Percentiles rank a stretch among this genome's conserved stretches.
Evolutionary conservation across 1,284 basidiomycete genomes (phyloP).

Genomic region (Pholiota adiposa): DNA sequence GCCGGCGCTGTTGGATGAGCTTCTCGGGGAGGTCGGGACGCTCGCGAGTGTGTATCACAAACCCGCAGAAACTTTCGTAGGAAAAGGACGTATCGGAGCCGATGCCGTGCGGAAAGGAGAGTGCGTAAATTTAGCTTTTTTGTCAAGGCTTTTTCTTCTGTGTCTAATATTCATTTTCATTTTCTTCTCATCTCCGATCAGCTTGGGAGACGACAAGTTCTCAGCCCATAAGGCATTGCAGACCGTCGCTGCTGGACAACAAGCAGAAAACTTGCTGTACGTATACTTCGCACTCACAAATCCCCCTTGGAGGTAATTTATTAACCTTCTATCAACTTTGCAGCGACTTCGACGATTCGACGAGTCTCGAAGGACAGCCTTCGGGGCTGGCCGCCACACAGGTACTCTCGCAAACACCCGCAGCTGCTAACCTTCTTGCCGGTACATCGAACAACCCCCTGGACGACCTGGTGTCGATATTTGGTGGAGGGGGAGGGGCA

Average conservation of each 20-base stretch:
- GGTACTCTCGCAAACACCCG: conserved; percentile 68
- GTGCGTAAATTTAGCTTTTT: conserved; percentile 52
- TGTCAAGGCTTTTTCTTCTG: neutral
- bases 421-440: conserved; percentile 69
- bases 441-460: conserved; percentile 85
- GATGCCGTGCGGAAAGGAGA: conserved; percentile 83
- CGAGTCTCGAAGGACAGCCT: conserved; percentile 61
- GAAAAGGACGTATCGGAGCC: conserved; percentile 82
- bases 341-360: conserved; percentile 82
- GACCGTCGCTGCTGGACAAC: conserved; percentile 87
- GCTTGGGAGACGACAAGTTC: conserved; percentile 63
- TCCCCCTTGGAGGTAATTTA: neutral
- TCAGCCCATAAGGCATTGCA: conserved; percentile 85
- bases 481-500: conserved; percentile 58
- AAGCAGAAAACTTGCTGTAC: conserved; percentile 89
- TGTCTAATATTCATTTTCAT: conserved; percentile 7
- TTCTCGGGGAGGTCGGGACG: conserved; percentile 86
- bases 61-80: conserved; percentile 91
- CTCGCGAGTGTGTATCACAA: conserved; percentile 96
- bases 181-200: conserved; percentile 25
- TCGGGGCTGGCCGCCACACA: conserved; percentile 78
- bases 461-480: conserved; percentile 90
- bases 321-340: conserved; percentile 2
- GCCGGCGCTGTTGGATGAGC: conserved; percentile 90
- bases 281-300: conserved; percentile 22